Conservation (phyloP, 1,139 yeast species). For the Protomyces macrosporus region DNA sequence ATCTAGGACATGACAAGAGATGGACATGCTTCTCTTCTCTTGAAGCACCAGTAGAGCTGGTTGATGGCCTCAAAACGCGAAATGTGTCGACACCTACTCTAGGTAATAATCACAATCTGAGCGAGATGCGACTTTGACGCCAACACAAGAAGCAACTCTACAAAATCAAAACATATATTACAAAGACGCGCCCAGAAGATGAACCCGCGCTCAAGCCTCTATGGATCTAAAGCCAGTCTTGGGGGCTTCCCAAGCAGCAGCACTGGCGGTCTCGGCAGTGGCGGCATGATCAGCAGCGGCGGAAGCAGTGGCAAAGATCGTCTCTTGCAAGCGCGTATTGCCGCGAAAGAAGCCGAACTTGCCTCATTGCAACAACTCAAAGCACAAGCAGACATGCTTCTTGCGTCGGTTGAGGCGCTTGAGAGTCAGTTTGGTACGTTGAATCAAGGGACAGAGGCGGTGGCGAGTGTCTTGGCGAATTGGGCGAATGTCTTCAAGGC, state of each 20-base stretch:
- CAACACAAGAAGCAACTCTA: too few species aligned
- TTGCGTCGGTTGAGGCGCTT: slow-evolving; percentile 48
- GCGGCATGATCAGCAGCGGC: too few species aligned
- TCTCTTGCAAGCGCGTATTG: slow-evolving; percentile 30
- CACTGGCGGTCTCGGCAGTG: too few species aligned
- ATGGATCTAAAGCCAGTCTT: not conserved
- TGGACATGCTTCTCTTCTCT: slow-evolving; percentile 1
- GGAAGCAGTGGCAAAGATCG: too few species aligned
- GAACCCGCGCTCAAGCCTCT: not conserved
- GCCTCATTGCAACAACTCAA: slow-evolving; percentile 50
- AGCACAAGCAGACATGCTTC: slow-evolving; percentile 47
- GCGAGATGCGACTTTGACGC: not conserved
- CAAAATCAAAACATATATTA: not conserved
- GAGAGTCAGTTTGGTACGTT: slow-evolving; percentile 49
- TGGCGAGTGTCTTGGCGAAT: slow-evolving; percentile 46
- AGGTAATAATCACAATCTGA: not conserved
- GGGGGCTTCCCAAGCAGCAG: not conserved
- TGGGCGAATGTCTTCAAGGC: slow-evolving; percentile 68
- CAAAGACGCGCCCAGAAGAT: not conserved
- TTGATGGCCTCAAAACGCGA: not conserved
- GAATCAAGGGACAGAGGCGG: slow-evolving; percentile 53
- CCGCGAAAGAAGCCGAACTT: slow-evolving; percentile 50
- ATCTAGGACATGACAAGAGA: slow-evolving; percentile 25
- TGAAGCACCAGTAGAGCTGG: not conserved
- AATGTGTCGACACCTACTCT: not conserved